phyloP scores from a whole-genome alignment of 2,329 filamentous ascomycete genomes.

The Shiraia sp. region DNA sequence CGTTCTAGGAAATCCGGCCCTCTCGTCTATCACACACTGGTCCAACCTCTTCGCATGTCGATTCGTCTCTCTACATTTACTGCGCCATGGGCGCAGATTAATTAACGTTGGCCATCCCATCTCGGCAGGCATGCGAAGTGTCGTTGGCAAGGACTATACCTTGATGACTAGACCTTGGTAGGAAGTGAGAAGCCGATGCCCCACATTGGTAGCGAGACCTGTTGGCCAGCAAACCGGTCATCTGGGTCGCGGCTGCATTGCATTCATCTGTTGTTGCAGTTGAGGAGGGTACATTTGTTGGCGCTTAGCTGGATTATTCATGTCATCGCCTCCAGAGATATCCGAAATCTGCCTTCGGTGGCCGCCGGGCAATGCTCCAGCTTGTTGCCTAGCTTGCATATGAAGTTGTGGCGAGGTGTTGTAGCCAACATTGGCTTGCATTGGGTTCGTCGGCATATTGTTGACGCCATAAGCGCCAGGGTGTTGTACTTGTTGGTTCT shows the following conservation, averaged over 20 bases:
- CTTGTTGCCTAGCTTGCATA: constrained; percentile 38
- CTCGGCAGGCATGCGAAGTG: too few relatives aligned
- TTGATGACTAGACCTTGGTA: too few relatives aligned
- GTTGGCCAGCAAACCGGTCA: constrained; percentile 17
- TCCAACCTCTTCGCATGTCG: too few relatives aligned
- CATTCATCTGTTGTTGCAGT: constrained; percentile 51
- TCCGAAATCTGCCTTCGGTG: constrained; percentile 65
- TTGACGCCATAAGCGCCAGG: constrained; percentile 45
- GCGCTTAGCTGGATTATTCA: constrained; percentile 58
- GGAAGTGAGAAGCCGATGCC: too few relatives aligned
- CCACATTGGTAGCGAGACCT: too few relatives aligned
- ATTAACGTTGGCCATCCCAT: too few relatives aligned
- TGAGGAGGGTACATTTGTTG: constrained; percentile 59
- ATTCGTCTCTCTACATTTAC: too few relatives aligned
- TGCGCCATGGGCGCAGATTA: too few relatives aligned
- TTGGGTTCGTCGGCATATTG: too few relatives aligned
- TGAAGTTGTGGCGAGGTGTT: constrained; percentile 45
- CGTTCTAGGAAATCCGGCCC: too few relatives aligned
- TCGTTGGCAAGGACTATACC: too few relatives aligned
- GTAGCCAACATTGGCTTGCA: constrained; percentile 45
- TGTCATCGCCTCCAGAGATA: constrained; percentile 58
- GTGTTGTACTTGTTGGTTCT: constrained; percentile 40
- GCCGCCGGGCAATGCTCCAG: constrained; percentile 16
- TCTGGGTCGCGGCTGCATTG: constrained; percentile 56
- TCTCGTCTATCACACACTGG: too few relatives aligned